phyloP scores from a whole-genome alignment of 345 rosid species.

The Arabidopsis arenosa region DNA sequence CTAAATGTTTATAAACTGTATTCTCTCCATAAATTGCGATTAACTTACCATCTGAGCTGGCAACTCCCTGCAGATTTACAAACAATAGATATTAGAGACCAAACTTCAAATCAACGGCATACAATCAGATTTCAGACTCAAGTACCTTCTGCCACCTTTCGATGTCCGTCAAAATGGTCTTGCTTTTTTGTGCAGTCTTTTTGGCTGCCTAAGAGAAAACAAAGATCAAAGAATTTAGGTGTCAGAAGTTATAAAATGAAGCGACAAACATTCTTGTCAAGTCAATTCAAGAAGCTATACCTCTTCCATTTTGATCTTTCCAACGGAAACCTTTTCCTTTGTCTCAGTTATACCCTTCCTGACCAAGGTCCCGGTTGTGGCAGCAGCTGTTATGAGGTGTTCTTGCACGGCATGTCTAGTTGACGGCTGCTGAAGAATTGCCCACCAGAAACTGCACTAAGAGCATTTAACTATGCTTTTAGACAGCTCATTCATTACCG shows the following conservation, averaged over 20 bases:
- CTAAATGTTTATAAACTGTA: not conserved
- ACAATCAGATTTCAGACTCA: constrained; percentile 17
- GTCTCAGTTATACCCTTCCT: constrained; percentile 89
- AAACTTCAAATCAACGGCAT: constrained; percentile 20
- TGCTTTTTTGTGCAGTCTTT: constrained; percentile 88
- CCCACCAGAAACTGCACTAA: constrained; percentile 51
- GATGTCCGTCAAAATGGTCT: constrained; percentile 81
- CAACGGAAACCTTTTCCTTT: constrained; percentile 86
- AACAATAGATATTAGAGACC: constrained; percentile 38
- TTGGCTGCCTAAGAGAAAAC: constrained; percentile 72
- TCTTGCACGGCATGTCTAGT: constrained; percentile 87
- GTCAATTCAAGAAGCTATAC: constrained; percentile 43
- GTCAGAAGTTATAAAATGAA: not conserved
- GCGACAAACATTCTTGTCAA: constrained; percentile 2
- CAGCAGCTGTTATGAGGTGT: constrained; percentile 77
- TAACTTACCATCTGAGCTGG: constrained; percentile 88
- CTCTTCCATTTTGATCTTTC: constrained; percentile 95
- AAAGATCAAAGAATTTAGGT: constrained; percentile 5
- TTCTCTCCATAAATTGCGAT: not conserved
- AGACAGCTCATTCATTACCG: no score
- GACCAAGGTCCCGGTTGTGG: constrained; percentile 83
- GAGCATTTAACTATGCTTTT: no score
- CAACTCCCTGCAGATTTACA: constrained; percentile 80
- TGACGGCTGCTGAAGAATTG: constrained; percentile 82
- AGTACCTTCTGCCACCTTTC: constrained; percentile 98